These are phyloP conservation scores for Stachybotrys echinatus DNA, from an alignment of 2,329 filamentous ascomycete species.

Conservation along the genomic window DNA sequence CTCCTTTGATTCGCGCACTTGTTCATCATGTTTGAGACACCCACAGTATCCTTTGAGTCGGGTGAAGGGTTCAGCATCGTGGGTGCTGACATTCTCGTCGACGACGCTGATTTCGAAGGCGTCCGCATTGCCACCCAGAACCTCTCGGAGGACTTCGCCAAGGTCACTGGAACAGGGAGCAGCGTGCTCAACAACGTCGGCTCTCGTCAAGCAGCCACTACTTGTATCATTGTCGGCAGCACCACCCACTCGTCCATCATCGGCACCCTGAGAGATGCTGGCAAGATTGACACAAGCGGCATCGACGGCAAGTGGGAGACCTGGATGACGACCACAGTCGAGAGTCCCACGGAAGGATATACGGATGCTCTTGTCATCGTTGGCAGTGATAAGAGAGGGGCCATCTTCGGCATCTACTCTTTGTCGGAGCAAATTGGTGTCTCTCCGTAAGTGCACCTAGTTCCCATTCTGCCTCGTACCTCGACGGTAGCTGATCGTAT, in stretches of 20 bases:
- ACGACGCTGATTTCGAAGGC: slow-evolving; percentile 22
- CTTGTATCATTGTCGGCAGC: slow-evolving; percentile 17
- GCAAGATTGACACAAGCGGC: slow-evolving; percentile 13
- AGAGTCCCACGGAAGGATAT: slow-evolving; percentile 33
- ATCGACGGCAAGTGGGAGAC: slow-evolving; percentile 48
- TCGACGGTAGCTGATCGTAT: no score
- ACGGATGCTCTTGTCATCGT: slow-evolving; percentile 46
- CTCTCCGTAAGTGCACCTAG: slow-evolving; percentile 38
- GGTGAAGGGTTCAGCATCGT: slow-evolving; percentile 18
- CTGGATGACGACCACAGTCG: slow-evolving; percentile 41
- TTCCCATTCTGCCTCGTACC: no score
- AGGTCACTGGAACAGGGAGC: slow-evolving; percentile 13
- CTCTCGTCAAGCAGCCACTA: neutral
- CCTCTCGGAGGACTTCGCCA: slow-evolving; percentile 20
- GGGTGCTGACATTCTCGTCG: slow-evolving; percentile 21
- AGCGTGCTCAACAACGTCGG: neutral
- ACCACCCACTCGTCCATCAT: slow-evolving; percentile 13
- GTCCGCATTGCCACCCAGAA: slow-evolving; percentile 26
- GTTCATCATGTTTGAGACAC: slow-evolving; percentile 17
- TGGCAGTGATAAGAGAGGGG: slow-evolving; percentile 50
- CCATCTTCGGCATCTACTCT: slow-evolving; percentile 53
- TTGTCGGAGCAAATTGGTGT: slow-evolving; percentile 55
- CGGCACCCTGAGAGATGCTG: slow-evolving; percentile 7
- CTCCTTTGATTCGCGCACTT: neutral
- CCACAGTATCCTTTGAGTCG: slow-evolving; percentile 17